These are phyloP conservation scores for Aspergillus steynii DNA, from an alignment of 495 filamentous ascomycete genomes.

Conservation along the genomic window DNA sequence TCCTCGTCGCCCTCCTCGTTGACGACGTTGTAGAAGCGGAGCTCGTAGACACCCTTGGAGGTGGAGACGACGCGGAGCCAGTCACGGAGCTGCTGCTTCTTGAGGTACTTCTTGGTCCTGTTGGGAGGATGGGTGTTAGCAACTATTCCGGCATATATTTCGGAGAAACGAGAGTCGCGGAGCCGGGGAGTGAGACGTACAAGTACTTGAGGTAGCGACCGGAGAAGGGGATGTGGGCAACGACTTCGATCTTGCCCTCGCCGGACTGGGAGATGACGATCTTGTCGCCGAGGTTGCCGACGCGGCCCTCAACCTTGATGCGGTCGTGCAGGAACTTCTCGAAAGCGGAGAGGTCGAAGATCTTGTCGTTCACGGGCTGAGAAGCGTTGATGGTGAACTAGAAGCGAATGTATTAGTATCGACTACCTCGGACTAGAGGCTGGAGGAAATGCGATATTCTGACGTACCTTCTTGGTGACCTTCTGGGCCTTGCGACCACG, in stretches of 20 bases:
- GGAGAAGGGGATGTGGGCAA: slow-evolving; percentile 96
- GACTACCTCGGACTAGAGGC: neutral
- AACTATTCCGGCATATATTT: neutral
- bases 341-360: slow-evolving; percentile 98
- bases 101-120: slow-evolving; percentile 99
- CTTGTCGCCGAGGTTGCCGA: slow-evolving; percentile 94
- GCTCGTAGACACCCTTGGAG: slow-evolving; percentile 95
- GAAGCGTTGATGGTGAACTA: slow-evolving; percentile 99
- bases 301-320: slow-evolving; percentile 98
- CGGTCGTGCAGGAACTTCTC: slow-evolving; percentile 99
- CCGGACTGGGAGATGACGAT: slow-evolving; percentile 86
- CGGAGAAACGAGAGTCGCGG: neutral
- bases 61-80: slow-evolving; percentile 99
- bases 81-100: slow-evolving; percentile 99
- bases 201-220: slow-evolving; percentile 99
- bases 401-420: neutral
- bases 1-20: slow-evolving; percentile 96
- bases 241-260: slow-evolving; percentile 96
- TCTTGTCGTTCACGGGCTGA: slow-evolving; percentile 97
- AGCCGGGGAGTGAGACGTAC: slow-evolving; percentile 53
- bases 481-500: slow-evolving; percentile 64
- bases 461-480: slow-evolving; percentile 66
- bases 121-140: neutral
- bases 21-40: slow-evolving; percentile 99
- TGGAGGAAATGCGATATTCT: neutral